Percentiles rank a stretch among this genome's conserved stretches.
These are phyloP conservation scores for Candida pseudoviswanathii DNA, from an alignment of 1,139 yeast species.

Conservation along the genomic window DNA sequence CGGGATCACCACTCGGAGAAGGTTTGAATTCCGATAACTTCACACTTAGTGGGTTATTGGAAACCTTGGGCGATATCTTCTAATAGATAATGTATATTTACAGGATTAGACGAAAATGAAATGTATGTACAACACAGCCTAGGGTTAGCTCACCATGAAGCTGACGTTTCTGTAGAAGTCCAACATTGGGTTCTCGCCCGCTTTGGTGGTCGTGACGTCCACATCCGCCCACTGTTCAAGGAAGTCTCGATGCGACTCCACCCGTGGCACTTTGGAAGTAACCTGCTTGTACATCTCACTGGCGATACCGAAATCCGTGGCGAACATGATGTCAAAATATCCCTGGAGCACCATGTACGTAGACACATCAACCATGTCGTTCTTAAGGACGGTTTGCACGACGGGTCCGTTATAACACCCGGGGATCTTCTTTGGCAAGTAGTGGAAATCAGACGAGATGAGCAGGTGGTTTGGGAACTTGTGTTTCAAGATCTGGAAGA, in stretches of 20 bases:
- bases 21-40: conserved; percentile 3
- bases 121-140: not conserved
- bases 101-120: too few species aligned
- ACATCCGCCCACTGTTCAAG: conserved; percentile 72
- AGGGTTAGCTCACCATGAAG: conserved; percentile 44
- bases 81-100: not conserved
- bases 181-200: conserved; percentile 88
- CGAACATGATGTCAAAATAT: conserved; percentile 82
- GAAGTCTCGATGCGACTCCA: conserved; percentile 64
- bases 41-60: not conserved
- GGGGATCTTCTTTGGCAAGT: conserved; percentile 58
- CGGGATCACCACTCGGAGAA: not conserved
- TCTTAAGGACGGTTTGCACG: conserved; percentile 75
- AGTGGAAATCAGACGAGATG: conserved; percentile 72
- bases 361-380: conserved; percentile 66
- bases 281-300: conserved; percentile 64
- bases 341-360: conserved; percentile 86
- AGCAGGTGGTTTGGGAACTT: conserved; percentile 78
- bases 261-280: conserved; percentile 60
- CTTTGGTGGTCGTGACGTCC: conserved; percentile 66
- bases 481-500: conserved; percentile 63
- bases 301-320: conserved; percentile 72
- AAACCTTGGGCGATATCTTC: not conserved
- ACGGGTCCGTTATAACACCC: conserved; percentile 78
- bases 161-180: conserved; percentile 79